Evolutionary conservation across 306 rosid species (phyloP), one percentile per base, ranked within the genome.

Genomic region (Herpetospermum pedunculosum): DNA sequence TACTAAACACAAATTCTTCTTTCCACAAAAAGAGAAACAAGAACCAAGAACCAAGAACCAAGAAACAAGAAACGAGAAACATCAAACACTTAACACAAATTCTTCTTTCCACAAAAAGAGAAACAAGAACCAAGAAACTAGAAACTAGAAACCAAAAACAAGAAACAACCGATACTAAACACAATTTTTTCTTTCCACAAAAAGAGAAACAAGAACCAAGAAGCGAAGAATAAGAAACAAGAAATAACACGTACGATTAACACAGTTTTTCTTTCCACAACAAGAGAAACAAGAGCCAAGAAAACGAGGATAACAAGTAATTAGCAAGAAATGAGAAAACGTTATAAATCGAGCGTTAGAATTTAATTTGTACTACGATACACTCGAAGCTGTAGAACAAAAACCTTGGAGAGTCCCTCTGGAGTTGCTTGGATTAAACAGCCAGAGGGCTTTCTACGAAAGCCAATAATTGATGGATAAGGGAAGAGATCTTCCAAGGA

Each of bases 391-490:
- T 0, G 0, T 8, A 54, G 34, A 14, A 5, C 0, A 18, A 7
- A 29, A 13, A 14, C 5, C 90, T 93, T 87, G 18, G 97, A 86
- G 79, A 76, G 84, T 3, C 97, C 98, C 80, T 84, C 80, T 4
- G 89, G 90, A 75, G 85, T 41, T 80, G 82, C 87, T 83, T 89
- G 90, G 77, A 92, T 87, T 21, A 92, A 10, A 83, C 98, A 92
- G 37, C 98, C 98, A 53, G 98, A 90, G 25, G 97, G 96, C 76
- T 91, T 84, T 87, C 92, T 81, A 71, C 81, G 76, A 78, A 72
- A 72, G 38, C 70, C 68, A 16, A 84, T 57, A 13, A 83, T 13
- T 2, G 80, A 13, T 16, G 82, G 81, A 79, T 43, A 50, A 19
- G 86, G 87, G 72, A 80, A 87, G 4, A 88, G 52, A 49, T 79